Base-by-base conservation (phyloP, 1,284 basidiomycete species). In the Paramarasmius palmivorus region DNA sequence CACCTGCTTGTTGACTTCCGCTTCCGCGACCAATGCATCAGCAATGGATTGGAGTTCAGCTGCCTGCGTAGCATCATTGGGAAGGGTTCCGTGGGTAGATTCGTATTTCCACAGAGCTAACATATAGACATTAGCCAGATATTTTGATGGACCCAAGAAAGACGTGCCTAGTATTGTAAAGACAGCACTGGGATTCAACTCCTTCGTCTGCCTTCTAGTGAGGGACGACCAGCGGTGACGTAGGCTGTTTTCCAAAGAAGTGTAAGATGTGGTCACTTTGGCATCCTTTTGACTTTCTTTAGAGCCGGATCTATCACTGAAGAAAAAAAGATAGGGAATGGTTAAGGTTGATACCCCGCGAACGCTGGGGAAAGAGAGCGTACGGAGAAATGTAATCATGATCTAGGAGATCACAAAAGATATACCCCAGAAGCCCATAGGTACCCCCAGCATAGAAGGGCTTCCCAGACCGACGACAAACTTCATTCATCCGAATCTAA, bases 381-480 rank as follows among this genome's bases (percentile, higher is more conserved):
- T 73, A 93, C 94, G 84, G 83, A 54, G 84, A 76, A 57, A 97
- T 83, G 68, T 90, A 95, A 59, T 93, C 86, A 66, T 96, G 93
- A 40, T 81, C 76, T 53, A 95, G 78, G 45, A 99, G 79, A 68
- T 99, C 95, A 56, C 92, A 92, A 68, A 98, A 98, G 62, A 96
- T 92, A 71, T 92, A 99, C 5, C 96, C 97, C 46, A 88, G 77
- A 56, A 96, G 77, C n/a, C 96, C 96, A 68, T 93, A 95, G 10
- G 90, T 88, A 8, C 90, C 90, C 0, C 94, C 92, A 17, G 88
- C 84, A 65, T 97, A 98, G 69, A 98, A 91, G 14, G 90, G 87
- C 58, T 87, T 92, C 29, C 76, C 73, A 50, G 82, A 76, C 52
- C 77, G 76, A 57, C 94, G 80, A 64, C 92, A 91, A 14, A 84